Conservation (phyloP, 257 asterid genomes). For the Salvia miltiorrhiza region DNA sequence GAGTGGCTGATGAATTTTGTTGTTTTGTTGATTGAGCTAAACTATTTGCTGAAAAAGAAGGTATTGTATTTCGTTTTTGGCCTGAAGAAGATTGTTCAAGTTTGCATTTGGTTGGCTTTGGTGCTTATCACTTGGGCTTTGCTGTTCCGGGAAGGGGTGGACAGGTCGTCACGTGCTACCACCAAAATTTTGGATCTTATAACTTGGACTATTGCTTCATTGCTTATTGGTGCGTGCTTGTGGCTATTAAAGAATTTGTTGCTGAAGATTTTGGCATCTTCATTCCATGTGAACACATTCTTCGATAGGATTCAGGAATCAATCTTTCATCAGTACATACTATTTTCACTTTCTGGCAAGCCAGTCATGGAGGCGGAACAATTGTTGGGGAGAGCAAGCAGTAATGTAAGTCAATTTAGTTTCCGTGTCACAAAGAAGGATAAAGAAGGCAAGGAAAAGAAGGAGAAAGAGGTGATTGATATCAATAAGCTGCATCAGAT, state of each 20-base stretch:
- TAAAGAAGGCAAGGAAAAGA: constrained; percentile 67
- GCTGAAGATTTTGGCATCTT: constrained; percentile 80
- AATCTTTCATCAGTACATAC: constrained; percentile 74
- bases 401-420: constrained; percentile 59
- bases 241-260: constrained; percentile 85
- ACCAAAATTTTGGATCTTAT: constrained; percentile 49
- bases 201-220: constrained; percentile 66
- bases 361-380: constrained; percentile 70
- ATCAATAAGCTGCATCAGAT: constrained; percentile 74
- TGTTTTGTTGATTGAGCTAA: constrained; percentile 72
- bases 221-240: constrained; percentile 66
- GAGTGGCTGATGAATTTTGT: constrained; percentile 60
- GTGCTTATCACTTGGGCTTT: constrained; percentile 73
- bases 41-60: constrained; percentile 68
- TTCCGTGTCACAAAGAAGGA: constrained; percentile 55
- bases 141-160: constrained; percentile 48
- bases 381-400: constrained; percentile 50
- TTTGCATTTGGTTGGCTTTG: constrained; percentile 61
- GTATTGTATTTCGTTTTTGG: constrained; percentile 81
- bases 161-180: constrained; percentile 29
- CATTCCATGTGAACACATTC: constrained; percentile 81
- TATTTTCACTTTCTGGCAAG: constrained; percentile 68
- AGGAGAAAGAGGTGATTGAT: constrained; percentile 59
- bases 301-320: constrained; percentile 93
- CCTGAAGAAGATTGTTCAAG: constrained; percentile 65